phyloP scores from a whole-genome alignment of 2,329 filamentous ascomycete species.

The Paecilomyces variotii region DNA sequence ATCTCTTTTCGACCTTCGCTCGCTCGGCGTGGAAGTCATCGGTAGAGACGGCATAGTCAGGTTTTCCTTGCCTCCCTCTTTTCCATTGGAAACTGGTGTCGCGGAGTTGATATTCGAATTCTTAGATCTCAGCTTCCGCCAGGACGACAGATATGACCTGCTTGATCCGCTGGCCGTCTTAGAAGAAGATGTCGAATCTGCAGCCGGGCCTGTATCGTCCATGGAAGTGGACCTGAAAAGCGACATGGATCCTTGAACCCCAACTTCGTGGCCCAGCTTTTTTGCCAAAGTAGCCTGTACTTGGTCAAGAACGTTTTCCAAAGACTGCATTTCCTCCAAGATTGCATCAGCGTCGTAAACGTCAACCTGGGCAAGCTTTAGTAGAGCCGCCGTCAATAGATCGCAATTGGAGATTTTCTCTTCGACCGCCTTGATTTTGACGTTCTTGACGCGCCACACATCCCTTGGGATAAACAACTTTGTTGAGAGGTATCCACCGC shows the following conservation, averaged over 20 bases:
- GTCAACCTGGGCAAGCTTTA: slow-evolving; percentile 76
- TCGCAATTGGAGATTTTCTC: slow-evolving; percentile 94
- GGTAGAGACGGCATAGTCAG: slow-evolving; percentile 66
- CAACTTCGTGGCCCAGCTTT: slow-evolving; percentile 89
- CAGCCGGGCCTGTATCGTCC: slow-evolving; percentile 38
- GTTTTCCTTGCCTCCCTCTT: slow-evolving; percentile 49
- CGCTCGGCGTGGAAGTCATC: slow-evolving; percentile 57
- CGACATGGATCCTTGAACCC: slow-evolving; percentile 62
- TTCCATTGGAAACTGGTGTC: slow-evolving; percentile 26
- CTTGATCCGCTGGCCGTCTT: slow-evolving; percentile 54
- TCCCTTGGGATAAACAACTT: slow-evolving; percentile 88
- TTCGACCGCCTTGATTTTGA: slow-evolving; percentile 84
- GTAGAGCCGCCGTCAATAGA: slow-evolving; percentile 75
- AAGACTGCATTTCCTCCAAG: slow-evolving; percentile 83
- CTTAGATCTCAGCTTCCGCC: slow-evolving; percentile 84
- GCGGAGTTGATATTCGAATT: slow-evolving; percentile 59
- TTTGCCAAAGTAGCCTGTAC: slow-evolving; percentile 69
- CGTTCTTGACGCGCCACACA: slow-evolving; percentile 87
- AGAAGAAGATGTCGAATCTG: slow-evolving; percentile 30
- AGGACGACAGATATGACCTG: slow-evolving; percentile 75
- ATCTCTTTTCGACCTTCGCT: slow-evolving; percentile 64
- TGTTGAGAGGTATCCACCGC: slow-evolving; percentile 84
- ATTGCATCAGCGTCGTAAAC: slow-evolving; percentile 86
- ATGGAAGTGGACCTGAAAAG: slow-evolving; percentile 60
- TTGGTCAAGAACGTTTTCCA: slow-evolving; percentile 80